Percentiles rank a stretch among this genome's conserved stretches.
Evolutionary conservation across 2,329 filamentous ascomycete species (phyloP).

Genomic region (Sporothrix luriei): DNA sequence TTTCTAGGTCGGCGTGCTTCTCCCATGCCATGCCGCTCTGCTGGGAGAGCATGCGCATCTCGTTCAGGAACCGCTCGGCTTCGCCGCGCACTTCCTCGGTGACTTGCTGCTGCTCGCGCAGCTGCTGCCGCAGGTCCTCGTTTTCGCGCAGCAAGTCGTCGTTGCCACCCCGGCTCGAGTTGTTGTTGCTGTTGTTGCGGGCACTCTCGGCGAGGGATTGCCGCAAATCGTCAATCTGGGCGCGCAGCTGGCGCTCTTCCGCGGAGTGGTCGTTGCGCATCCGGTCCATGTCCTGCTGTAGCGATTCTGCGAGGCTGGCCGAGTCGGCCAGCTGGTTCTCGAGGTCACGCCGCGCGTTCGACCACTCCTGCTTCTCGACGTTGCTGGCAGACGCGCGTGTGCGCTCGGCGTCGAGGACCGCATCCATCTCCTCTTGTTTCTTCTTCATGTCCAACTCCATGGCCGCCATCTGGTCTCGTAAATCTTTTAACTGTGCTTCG

Average conservation of each 20-base stretch:
- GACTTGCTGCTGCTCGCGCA: conserved; percentile 75
- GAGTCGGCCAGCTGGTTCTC: conserved; percentile 75
- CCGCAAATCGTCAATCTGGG: conserved; percentile 61
- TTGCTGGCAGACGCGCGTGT: conserved; percentile 55
- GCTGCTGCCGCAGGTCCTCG: conserved; percentile 63
- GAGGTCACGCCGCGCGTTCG: conserved; percentile 64
- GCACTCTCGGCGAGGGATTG: conserved; percentile 41
- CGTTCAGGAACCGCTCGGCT: conserved; percentile 77
- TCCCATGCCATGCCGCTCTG: conserved; percentile 78
- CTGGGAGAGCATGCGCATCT: conserved; percentile 85
- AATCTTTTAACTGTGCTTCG: conserved; percentile 71
- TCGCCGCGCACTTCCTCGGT: conserved; percentile 86
- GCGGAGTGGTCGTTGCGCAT: conserved; percentile 68
- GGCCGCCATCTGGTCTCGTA: conserved; percentile 71
- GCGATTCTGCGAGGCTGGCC: conserved; percentile 73
- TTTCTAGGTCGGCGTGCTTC: conserved; percentile 76
- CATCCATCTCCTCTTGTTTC: conserved; percentile 72
- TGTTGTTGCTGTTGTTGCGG: conserved; percentile 25
- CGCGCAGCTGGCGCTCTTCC: conserved; percentile 63
- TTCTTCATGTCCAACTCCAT: conserved; percentile 70
- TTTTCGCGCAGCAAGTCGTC: conserved; percentile 68
- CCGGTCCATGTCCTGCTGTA: conserved; percentile 77
- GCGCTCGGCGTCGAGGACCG: conserved; percentile 61
- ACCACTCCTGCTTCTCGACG: conserved; percentile 71
- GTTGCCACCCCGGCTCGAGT: conserved; percentile 44